A percentile compares a stretch with the other conserved stretches of the same genome.
Conservation (phyloP, 1,284 basidiomycete species). For the Pseudozyma thailandica region DNA sequence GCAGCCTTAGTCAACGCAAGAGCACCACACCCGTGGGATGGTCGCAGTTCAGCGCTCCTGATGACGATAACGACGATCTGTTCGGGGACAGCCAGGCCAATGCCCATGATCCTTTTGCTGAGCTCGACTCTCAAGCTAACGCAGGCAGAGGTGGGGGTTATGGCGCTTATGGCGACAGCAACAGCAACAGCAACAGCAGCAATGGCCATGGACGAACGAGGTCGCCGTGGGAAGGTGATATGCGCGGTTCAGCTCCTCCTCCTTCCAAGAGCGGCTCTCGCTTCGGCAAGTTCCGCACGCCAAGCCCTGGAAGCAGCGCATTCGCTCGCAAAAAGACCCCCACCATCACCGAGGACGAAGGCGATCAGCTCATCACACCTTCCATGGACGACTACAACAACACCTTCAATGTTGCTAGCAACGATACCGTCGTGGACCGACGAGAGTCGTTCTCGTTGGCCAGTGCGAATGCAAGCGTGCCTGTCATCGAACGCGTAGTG, state of each 20-base stretch:
- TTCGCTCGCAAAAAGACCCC: slow-evolving; percentile 39
- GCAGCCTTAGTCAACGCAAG: slow-evolving; percentile 17
- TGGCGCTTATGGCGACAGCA: slow-evolving; percentile 2
- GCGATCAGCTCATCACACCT: slow-evolving; percentile 15
- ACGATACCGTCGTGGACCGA: not conserved
- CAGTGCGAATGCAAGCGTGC: slow-evolving; percentile 28
- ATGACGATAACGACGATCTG: slow-evolving; percentile 24
- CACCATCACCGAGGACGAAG: slow-evolving; percentile 33
- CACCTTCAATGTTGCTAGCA: not conserved
- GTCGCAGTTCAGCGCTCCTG: slow-evolving; percentile 32
- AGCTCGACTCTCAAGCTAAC: slow-evolving; percentile 14
- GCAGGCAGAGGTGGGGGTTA: slow-evolving; percentile 8
- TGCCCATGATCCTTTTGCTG: slow-evolving; percentile 30
- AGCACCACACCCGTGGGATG: slow-evolving; percentile 37
- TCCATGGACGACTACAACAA: slow-evolving; percentile 10
- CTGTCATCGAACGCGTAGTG: slow-evolving; percentile 49
- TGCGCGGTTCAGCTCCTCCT: slow-evolving; percentile 16
- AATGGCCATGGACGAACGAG: slow-evolving; percentile 21
- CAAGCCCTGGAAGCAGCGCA: slow-evolving; percentile 30
- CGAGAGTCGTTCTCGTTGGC: slow-evolving; percentile 23
- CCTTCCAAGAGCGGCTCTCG: slow-evolving; percentile 24
- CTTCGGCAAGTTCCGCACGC: slow-evolving; percentile 37
- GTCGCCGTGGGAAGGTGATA: slow-evolving; percentile 14
- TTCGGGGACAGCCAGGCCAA: slow-evolving; percentile 13
- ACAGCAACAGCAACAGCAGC: slow-evolving; percentile 9